phyloP scores from a whole-genome alignment of 768 basidiomycete species.

The Suillus plorans region DNA sequence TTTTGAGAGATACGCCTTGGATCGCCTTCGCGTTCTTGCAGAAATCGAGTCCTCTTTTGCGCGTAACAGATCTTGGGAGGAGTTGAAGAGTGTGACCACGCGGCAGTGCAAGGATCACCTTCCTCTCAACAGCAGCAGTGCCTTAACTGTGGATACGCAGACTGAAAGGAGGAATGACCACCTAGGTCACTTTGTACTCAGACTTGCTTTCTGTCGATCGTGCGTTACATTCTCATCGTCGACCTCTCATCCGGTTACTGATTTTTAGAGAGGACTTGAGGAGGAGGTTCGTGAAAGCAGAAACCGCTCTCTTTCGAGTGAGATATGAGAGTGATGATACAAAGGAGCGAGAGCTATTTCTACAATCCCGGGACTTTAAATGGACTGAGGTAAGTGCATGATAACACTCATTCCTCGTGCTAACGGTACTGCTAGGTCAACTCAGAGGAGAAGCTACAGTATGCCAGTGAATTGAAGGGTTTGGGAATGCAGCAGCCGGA shows the following conservation, averaged over 20 bases:
- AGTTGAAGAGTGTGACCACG: constrained; percentile 62
- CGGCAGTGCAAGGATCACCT: constrained; percentile 75
- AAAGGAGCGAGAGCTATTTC: constrained; percentile 63
- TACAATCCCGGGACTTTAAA: constrained; percentile 61
- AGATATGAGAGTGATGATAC: constrained; percentile 68
- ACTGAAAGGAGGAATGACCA: constrained; percentile 79
- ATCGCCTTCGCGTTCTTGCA: constrained; percentile 82
- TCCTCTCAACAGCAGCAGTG: constrained; percentile 61
- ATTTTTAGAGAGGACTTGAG: constrained; percentile 80
- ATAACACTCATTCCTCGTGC: constrained; percentile 1
- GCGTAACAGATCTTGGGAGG: constrained; percentile 80
- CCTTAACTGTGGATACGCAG: constrained; percentile 46
- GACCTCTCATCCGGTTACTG: neutral
- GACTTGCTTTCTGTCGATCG: constrained; percentile 96
- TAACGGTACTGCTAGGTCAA: constrained; percentile 46
- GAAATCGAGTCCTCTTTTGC: constrained; percentile 90
- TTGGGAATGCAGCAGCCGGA: constrained; percentile 14
- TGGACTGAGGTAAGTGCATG: constrained; percentile 54
- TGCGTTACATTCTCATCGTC: constrained; percentile 43
- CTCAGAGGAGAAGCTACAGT: constrained; percentile 50
- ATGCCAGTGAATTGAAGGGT: constrained; percentile 48
- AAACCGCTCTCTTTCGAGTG: constrained; percentile 78
- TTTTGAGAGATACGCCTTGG: constrained; percentile 89
- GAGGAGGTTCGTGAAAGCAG: constrained; percentile 85
- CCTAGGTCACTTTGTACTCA: constrained; percentile 88